Percentiles rank a stretch among this genome's conserved stretches.
Conservation (phyloP, 1,139 yeast genomes). For the Magnusiomyces starmeri region DNA sequence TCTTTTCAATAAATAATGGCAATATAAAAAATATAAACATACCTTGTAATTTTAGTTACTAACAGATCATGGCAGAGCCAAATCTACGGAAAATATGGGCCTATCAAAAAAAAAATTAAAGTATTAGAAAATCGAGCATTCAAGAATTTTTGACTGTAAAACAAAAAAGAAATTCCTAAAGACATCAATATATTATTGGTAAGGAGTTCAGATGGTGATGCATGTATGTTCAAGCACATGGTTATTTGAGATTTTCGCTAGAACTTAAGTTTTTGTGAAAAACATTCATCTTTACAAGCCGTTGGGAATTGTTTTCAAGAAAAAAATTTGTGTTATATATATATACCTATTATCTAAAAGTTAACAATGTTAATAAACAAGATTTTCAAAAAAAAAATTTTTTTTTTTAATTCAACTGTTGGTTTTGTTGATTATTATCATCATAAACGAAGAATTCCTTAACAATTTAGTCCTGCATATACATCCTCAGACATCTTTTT, state of each 20-base stretch:
- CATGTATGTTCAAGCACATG: slow-evolving; percentile 70
- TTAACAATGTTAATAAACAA: not conserved
- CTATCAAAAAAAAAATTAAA: not conserved
- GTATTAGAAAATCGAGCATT: not conserved
- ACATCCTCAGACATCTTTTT: slow-evolving; percentile 47
- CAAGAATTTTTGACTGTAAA: not conserved
- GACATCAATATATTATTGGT: too few relatives aligned
- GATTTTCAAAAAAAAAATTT: not conserved
- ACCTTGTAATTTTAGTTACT: not conserved
- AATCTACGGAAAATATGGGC: too few relatives aligned
- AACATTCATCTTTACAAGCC: slow-evolving; percentile 29
- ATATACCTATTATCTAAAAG: slow-evolving; percentile 1
- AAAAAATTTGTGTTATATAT: not conserved
- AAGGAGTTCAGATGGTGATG: slow-evolving; percentile 73
- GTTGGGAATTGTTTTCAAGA: slow-evolving; percentile 3
- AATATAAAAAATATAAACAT: slow-evolving; percentile 1
- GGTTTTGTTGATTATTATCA: too few relatives aligned
- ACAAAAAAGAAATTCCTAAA: too few relatives aligned
- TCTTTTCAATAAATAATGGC: not conserved
- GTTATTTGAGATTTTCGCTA: slow-evolving; percentile 26
- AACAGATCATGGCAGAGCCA: too few relatives aligned
- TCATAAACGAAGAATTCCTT: slow-evolving; percentile 67
- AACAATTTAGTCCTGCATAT: slow-evolving; percentile 54
- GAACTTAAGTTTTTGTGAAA: slow-evolving; percentile 27
- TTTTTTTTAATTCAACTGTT: slow-evolving; percentile 17